phyloP scores from a whole-genome alignment of 805 yeast genomes.

The Hanseniaspora mollemarum region DNA sequence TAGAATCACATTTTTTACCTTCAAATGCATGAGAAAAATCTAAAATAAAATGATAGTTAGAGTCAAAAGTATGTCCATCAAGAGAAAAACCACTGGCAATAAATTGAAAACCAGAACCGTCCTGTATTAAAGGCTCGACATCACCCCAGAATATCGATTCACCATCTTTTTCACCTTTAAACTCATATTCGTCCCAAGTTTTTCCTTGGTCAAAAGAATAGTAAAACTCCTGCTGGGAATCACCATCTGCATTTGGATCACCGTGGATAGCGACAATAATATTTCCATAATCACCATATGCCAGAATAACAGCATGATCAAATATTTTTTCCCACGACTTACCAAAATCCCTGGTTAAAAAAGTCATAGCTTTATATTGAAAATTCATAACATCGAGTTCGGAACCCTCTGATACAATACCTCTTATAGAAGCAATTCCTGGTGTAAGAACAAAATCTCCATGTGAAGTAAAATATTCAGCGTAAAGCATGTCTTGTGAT shows the following conservation, averaged over 20 bases:
- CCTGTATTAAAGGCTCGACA: conserved; percentile 45
- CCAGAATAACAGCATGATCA: conserved; percentile 42
- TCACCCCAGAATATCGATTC: background rate
- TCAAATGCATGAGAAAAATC: conserved; percentile 50
- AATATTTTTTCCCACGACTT: conserved; percentile 51
- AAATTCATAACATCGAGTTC: conserved; percentile 30
- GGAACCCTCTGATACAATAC: conserved; percentile 30
- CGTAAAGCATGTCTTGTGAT: conserved; percentile 25
- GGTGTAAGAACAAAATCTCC: conserved; percentile 25
- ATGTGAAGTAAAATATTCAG: conserved; percentile 22
- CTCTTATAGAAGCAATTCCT: conserved; percentile 11
- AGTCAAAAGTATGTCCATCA: conserved; percentile 10
- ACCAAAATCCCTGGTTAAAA: conserved; percentile 67
- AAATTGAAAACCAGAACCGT: conserved; percentile 56
- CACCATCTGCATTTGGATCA: conserved; percentile 29
- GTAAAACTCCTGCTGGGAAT: conserved; percentile 30
- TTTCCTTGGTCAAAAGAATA: conserved; percentile 67
- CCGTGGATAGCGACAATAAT: conserved; percentile 51
- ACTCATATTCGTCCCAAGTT: conserved; percentile 44
- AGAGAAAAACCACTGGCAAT: conserved; percentile 8
- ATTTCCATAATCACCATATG: conserved; percentile 72
- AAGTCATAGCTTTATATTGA: conserved; percentile 37
- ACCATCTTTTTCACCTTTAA: conserved; percentile 17
- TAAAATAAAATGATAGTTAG: conserved; percentile 26
- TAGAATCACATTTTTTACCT: conserved; percentile 33